phyloP scores from a whole-genome alignment of 2,329 filamentous ascomycete species.

The Cladorrhinum sp. region DNA sequence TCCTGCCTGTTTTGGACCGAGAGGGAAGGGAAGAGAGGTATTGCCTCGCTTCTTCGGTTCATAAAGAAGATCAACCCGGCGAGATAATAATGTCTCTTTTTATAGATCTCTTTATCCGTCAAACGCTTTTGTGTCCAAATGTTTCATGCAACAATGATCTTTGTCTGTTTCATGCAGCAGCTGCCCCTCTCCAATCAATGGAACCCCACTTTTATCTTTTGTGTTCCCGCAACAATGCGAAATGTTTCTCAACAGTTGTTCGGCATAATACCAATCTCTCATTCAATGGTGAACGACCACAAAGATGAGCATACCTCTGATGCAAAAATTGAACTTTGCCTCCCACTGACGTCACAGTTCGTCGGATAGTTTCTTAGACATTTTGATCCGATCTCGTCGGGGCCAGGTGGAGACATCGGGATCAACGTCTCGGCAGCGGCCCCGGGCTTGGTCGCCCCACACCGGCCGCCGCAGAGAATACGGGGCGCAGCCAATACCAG shows the following conservation, averaged over 20 bases:
- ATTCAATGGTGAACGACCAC: too few relatives aligned
- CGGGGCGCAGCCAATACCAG: constrained; percentile 12
- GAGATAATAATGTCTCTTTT: too few relatives aligned
- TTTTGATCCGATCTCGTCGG: neutral
- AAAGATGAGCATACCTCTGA: neutral
- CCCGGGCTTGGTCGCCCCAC: constrained; percentile 18
- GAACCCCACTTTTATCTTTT: neutral
- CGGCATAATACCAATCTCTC: too few relatives aligned
- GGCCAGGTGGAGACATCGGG: neutral
- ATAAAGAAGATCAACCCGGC: too few relatives aligned
- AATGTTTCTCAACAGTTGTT: neutral
- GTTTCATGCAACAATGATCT: neutral
- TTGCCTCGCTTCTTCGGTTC: too few relatives aligned
- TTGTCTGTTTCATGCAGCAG: neutral
- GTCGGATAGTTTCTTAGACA: neutral
- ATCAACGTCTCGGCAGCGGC: constrained; percentile 11
- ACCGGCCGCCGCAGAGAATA: constrained; percentile 1
- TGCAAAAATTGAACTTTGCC: neutral
- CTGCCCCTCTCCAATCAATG: neutral
- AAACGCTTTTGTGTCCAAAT: too few relatives aligned
- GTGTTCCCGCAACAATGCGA: neutral
- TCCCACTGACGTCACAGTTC: neutral
- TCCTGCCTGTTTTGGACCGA: too few relatives aligned
- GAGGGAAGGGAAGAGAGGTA: too few relatives aligned
- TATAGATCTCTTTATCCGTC: too few relatives aligned